A percentile compares a stretch with the other conserved stretches of the same genome.
phyloP scores from a whole-genome alignment of 768 basidiomycete genomes.

The Mycena indigotica region DNA sequence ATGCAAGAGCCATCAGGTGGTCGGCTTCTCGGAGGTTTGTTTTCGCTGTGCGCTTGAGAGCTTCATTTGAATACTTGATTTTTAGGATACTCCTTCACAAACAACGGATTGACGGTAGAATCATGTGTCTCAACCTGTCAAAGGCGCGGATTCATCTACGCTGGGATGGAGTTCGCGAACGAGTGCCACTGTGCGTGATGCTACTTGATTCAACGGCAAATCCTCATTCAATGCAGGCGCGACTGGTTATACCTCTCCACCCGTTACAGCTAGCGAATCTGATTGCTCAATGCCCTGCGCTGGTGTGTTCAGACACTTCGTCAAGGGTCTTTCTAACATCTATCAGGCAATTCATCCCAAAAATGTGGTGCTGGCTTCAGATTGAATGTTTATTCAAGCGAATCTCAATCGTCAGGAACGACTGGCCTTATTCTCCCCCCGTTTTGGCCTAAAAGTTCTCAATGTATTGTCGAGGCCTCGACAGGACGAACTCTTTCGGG shows the following conservation, averaged over 20 bases:
- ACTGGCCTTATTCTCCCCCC: constrained; percentile 6
- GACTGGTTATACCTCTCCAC: constrained; percentile 2
- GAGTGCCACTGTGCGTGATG: constrained; percentile 16
- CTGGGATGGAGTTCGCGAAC: constrained; percentile 4
- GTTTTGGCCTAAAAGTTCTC: constrained; percentile 10
- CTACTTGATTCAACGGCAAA: too few relatives aligned
- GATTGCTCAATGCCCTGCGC: constrained; percentile 18
- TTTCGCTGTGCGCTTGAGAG: not conserved
- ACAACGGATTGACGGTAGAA: constrained; percentile 10
- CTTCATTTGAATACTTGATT: not conserved
- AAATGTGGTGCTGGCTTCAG: constrained; percentile 9
- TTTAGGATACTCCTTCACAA: constrained; percentile 9
- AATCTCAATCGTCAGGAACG: not conserved
- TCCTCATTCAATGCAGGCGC: too few relatives aligned
- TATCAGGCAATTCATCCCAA: constrained; percentile 1
- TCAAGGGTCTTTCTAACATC: too few relatives aligned
- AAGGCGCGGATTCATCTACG: constrained; percentile 8
- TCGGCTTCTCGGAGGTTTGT: constrained; percentile 5
- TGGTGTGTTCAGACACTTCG: not conserved
- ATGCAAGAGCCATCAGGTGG: constrained; percentile 7
- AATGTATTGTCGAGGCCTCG: constrained; percentile 7
- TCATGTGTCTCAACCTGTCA: constrained; percentile 7
- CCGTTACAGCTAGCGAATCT: not conserved
- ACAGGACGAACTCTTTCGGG: constrained; percentile 10
- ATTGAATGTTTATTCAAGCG: constrained; percentile 13